A percentile compares a stretch with the other conserved stretches of the same genome.
Conservation (phyloP, 225 moss, liverwort and hornwort genomes). For the Asterella californica region DNA sequence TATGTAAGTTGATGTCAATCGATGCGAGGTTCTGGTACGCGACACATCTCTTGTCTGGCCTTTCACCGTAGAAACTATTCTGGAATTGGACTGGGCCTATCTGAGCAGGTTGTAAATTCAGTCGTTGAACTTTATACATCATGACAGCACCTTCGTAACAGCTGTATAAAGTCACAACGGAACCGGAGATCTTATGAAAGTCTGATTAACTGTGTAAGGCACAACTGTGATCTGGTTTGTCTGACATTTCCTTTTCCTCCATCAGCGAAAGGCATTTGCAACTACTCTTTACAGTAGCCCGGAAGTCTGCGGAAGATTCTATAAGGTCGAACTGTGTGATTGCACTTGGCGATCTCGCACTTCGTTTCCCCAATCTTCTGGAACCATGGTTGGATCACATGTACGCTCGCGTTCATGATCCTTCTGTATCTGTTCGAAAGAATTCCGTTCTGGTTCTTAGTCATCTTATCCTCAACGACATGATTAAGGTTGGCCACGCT, state of each 20-base stretch:
- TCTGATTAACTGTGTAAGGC: background rate
- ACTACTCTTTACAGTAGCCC: slow-evolving; percentile 89
- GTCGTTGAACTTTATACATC: too few species aligned
- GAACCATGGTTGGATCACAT: slow-evolving; percentile 98
- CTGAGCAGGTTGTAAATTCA: background rate
- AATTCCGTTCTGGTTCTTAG: slow-evolving; percentile 91
- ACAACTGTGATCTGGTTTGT: background rate
- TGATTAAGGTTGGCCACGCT: slow-evolving; percentile 72
- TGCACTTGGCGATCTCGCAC: slow-evolving; percentile 90
- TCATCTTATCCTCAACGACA: slow-evolving; percentile 97
- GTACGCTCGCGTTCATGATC: slow-evolving; percentile 88
- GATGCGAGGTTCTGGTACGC: slow-evolving; percentile 84
- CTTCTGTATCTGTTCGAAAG: slow-evolving; percentile 75
- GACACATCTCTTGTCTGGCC: background rate
- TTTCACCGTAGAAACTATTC: background rate
- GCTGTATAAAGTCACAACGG: background rate
- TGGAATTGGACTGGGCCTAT: background rate
- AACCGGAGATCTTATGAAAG: background rate
- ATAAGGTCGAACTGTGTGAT: slow-evolving; percentile 96
- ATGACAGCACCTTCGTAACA: background rate
- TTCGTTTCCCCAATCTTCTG: slow-evolving; percentile 89
- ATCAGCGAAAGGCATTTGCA: slow-evolving; percentile 88
- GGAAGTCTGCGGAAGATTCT: slow-evolving; percentile 72
- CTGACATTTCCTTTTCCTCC: background rate
- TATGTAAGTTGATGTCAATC: slow-evolving; percentile 94